A percentile compares a stretch with the other conserved stretches of the same genome.
These are phyloP conservation scores for Lavandula angustifolia DNA, from an alignment of 257 asterid genomes.

Conservation along the genomic window DNA sequence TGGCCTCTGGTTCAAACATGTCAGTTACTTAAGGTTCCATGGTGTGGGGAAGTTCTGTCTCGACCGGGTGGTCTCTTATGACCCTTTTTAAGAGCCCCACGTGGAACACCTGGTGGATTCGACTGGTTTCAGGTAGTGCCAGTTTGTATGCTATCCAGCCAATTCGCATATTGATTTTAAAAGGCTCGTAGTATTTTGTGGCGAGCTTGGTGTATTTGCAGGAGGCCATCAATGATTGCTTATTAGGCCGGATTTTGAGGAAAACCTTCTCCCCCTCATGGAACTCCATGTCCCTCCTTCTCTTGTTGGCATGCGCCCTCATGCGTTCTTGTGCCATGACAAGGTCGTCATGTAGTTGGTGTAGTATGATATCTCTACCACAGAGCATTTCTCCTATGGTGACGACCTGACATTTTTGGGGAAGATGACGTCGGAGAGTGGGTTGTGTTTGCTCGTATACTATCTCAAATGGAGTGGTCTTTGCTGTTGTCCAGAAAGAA, in stretches of 20 bases:
- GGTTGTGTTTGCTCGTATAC: constrained; percentile 14
- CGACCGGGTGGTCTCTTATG: background rate
- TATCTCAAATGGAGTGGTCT: constrained; percentile 3
- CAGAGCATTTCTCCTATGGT: background rate
- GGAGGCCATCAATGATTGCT: background rate
- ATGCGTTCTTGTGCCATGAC: background rate
- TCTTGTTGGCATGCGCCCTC: background rate
- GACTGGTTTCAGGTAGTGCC: background rate
- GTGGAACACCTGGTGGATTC: background rate
- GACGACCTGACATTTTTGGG: constrained; percentile 2
- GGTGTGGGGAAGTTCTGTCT: background rate
- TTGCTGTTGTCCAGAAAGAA: background rate
- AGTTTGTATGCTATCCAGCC: background rate
- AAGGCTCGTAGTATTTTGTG: background rate
- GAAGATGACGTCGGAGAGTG: background rate
- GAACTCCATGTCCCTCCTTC: background rate
- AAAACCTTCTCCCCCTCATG: background rate
- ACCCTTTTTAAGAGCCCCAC: background rate
- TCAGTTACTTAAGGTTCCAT: background rate
- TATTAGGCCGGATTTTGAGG: background rate
- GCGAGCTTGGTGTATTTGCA: background rate
- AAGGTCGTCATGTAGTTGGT: background rate
- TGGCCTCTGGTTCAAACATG: background rate
- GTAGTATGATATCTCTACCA: background rate
- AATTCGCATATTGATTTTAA: background rate